A percentile compares a stretch with the other conserved stretches of the same genome.
These are phyloP conservation scores for Ogataea hybrid DNA, from an alignment of 1,139 yeast genomes.

Conservation along the genomic window DNA sequence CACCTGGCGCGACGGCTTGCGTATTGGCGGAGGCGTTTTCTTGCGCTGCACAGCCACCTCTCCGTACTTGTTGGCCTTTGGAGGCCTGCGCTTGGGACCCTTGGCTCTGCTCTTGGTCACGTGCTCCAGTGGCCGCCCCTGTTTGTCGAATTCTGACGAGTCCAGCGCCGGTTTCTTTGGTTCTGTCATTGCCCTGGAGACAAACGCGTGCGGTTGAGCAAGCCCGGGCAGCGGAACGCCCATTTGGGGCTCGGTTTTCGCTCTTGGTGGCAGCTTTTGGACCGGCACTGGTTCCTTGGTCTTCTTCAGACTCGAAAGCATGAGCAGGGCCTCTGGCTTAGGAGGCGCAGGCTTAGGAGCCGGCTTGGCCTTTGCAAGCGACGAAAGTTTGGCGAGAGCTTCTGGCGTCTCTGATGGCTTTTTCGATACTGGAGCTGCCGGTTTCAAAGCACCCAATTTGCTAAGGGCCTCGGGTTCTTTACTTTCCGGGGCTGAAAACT, in stretches of 20 bases:
- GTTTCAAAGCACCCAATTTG: conserved; percentile 7
- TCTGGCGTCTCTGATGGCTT: conserved; percentile 8
- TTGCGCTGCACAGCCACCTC: conserved; percentile 5
- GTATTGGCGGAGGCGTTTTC: conserved; percentile 26
- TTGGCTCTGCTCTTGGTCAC: conserved; percentile 60
- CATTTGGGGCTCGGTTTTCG: conserved; percentile 13
- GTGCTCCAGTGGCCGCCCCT: conserved; percentile 45
- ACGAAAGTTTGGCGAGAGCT: conserved; percentile 6
- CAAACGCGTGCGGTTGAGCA: conserved; percentile 15
- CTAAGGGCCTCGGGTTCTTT: conserved; percentile 14
- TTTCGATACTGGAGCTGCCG: conserved; percentile 7
- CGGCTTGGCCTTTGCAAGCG: conserved; percentile 10
- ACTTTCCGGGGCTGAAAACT: not conserved
- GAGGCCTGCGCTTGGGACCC: conserved; percentile 71
- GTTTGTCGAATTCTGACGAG: conserved; percentile 17
- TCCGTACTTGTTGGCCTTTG: conserved; percentile 39
- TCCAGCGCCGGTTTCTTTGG: conserved; percentile 13
- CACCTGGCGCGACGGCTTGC: conserved; percentile 25
- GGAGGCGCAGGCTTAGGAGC: conserved; percentile 9
- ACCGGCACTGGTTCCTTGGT: not conserved
- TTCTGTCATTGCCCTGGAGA: conserved; percentile 3
- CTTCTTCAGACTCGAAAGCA: conserved; percentile 4
- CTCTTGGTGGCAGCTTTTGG: conserved; percentile 2
- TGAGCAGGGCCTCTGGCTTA: conserved; percentile 15
- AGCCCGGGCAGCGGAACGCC: conserved; percentile 21